Conservation (phyloP, 1,284 basidiomycete genomes). For the Ustilago trichophora region DNA sequence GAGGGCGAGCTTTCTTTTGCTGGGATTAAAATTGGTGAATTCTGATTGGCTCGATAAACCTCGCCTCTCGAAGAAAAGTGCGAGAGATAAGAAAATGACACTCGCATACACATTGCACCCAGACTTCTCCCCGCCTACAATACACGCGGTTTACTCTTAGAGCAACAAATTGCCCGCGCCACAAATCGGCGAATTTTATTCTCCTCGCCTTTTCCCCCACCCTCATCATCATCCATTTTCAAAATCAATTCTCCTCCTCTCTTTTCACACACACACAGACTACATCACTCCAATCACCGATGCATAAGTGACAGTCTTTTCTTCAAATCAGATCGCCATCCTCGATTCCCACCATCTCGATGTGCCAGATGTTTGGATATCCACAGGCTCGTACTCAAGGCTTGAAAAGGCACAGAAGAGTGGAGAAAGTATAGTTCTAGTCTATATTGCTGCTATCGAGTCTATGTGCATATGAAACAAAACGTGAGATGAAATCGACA, state of each 20-base stretch:
- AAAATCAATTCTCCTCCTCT: not conserved
- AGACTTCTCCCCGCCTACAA: too few relatives aligned
- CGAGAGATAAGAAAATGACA: conserved; percentile 4
- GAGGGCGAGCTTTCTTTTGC: too few relatives aligned
- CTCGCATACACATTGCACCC: not conserved
- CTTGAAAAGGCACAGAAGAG: too few relatives aligned
- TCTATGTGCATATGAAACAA: conserved; percentile 6
- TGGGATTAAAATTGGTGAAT: conserved; percentile 2
- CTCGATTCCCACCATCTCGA: too few relatives aligned
- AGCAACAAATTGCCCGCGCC: not conserved
- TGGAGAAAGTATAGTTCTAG: not conserved
- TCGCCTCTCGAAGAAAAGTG: not conserved
- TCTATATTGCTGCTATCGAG: conserved; percentile 4
- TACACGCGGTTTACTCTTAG: too few relatives aligned
- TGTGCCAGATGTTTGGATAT: too few relatives aligned
- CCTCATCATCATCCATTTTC: not conserved
- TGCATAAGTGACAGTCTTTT: too few relatives aligned
- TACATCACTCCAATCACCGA: too few relatives aligned
- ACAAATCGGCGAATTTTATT: conserved; percentile 1
- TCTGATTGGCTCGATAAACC: conserved; percentile 31
- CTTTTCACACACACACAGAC: too few relatives aligned
- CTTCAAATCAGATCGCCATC: too few relatives aligned
- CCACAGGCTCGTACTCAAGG: too few relatives aligned
- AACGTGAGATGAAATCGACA: not conserved
- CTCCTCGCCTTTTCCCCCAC: not conserved